A percentile compares a stretch with the other conserved stretches of the same genome.
Conservation (phyloP, 495 filamentous ascomycete species). For the Aspergillus leporis region DNA sequence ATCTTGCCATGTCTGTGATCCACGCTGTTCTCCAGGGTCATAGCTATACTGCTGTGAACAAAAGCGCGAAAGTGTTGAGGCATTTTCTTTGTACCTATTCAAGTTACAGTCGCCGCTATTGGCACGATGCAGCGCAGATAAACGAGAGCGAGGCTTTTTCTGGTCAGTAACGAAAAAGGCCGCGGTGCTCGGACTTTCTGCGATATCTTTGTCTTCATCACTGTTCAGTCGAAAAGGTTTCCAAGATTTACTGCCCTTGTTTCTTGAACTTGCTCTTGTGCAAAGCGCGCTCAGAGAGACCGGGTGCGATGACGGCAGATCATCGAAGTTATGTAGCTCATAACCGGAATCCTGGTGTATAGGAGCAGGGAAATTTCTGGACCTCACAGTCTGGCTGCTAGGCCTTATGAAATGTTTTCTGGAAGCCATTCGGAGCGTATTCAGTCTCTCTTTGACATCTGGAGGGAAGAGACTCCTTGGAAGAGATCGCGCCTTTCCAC, state of each 20-base stretch:
- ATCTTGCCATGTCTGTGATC: slow-evolving; percentile 1
- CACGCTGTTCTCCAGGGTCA: not conserved
- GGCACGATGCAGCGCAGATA: slow-evolving; percentile 12
- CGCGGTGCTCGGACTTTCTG: not conserved
- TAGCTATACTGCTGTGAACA: slow-evolving; percentile 8
- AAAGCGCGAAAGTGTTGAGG: not conserved
- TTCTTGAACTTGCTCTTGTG: slow-evolving; percentile 16
- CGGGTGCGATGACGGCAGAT: slow-evolving; percentile 27
- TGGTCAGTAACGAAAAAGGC: not conserved
- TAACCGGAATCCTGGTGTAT: slow-evolving; percentile 2
- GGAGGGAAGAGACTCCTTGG: not conserved
- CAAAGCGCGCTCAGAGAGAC: slow-evolving; percentile 24
- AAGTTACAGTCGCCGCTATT: slow-evolving; percentile 4
- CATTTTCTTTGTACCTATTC: not conserved
- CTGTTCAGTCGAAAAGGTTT: slow-evolving; percentile 12
- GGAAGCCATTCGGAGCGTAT: not conserved
- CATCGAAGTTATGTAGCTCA: slow-evolving; percentile 23
- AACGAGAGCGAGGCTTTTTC: slow-evolving; percentile 12
- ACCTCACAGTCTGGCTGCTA: not conserved
- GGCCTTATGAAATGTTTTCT: slow-evolving; percentile 2
- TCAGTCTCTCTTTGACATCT: not conserved
- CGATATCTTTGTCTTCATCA: not conserved
- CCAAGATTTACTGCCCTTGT: slow-evolving; percentile 17
- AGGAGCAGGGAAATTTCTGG: slow-evolving; percentile 4
- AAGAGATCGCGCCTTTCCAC: not conserved